These are phyloP conservation scores for Anethum foeniculum DNA, from an alignment of 140 eudicot species.

Conservation along the genomic window DNA sequence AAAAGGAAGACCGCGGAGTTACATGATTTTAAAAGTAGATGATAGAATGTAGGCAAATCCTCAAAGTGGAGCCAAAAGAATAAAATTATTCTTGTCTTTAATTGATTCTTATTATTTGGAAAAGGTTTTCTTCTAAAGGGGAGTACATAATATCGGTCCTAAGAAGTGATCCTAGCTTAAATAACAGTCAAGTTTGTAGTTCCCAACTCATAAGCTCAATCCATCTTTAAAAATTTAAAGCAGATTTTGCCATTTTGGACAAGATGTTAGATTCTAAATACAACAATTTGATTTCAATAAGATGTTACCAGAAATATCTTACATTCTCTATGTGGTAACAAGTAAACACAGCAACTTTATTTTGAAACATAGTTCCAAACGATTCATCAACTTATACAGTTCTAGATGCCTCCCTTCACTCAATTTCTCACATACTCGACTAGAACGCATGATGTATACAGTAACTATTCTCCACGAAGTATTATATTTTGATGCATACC, in stretches of 20 bases:
- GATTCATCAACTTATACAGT: not conserved
- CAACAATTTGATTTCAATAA: not conserved
- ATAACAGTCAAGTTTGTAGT: not conserved
- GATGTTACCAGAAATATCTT: not conserved
- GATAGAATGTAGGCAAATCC: not conserved
- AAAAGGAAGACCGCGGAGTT: not conserved
- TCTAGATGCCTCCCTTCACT: not conserved
- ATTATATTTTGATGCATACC: constrained; percentile 36
- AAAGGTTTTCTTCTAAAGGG: not conserved
- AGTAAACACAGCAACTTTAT: not conserved
- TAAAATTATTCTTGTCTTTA: not conserved
- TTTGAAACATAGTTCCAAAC: not conserved
- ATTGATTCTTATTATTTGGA: not conserved
- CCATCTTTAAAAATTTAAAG: not conserved
- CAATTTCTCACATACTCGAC: not conserved
- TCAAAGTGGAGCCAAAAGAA: not conserved
- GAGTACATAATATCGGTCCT: not conserved
- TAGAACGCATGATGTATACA: not conserved
- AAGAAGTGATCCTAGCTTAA: not conserved
- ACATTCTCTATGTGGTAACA: not conserved
- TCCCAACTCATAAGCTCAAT: not conserved
- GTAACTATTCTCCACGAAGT: not conserved
- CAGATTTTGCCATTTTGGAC: not conserved
- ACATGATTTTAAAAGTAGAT: not conserved
- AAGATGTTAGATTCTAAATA: not conserved